These are phyloP conservation scores for Mucor lusitanicus DNA, from an alignment of 371 early-diverging fungal genomes.

Conservation along the genomic window DNA sequence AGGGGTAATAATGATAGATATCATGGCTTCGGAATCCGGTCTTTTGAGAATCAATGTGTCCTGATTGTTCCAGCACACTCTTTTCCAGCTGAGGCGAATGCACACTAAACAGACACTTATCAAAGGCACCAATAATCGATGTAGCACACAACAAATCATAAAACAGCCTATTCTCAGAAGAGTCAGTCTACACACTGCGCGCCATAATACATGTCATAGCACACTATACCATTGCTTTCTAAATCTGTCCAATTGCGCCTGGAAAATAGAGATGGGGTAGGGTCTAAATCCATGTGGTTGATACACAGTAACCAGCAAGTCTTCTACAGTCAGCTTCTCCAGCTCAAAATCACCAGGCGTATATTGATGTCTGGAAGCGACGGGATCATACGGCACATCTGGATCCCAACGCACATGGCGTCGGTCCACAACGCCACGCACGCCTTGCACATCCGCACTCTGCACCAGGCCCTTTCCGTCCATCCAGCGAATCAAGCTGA, in stretches of 20 bases:
- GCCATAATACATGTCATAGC: no score
- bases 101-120: constrained; percentile 91
- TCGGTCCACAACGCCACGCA: constrained; percentile 90
- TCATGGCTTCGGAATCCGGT: constrained; percentile 45
- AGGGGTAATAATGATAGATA: constrained; percentile 38
- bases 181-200: background rate
- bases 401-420: constrained; percentile 84
- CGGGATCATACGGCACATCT: constrained; percentile 63
- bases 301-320: constrained; percentile 33
- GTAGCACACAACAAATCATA: constrained; percentile 91
- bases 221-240: constrained; percentile 80
- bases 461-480: constrained; percentile 90
- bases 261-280: constrained; percentile 82
- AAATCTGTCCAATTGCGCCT: constrained; percentile 78
- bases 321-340: constrained; percentile 64
- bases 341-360: constrained; percentile 87
- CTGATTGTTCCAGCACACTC: constrained; percentile 49
- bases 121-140: constrained; percentile 90
- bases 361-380: constrained; percentile 62
- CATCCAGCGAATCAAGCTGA: constrained; percentile 89
- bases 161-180: constrained; percentile 52
- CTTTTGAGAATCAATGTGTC: constrained; percentile 42
- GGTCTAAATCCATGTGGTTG: constrained; percentile 81
- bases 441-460: constrained; percentile 81
- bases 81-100: constrained; percentile 78